Percentiles rank a stretch among this genome's conserved stretches.
phyloP scores from a whole-genome alignment of 2,329 filamentous ascomycete species.

The Xylaria sp. region DNA sequence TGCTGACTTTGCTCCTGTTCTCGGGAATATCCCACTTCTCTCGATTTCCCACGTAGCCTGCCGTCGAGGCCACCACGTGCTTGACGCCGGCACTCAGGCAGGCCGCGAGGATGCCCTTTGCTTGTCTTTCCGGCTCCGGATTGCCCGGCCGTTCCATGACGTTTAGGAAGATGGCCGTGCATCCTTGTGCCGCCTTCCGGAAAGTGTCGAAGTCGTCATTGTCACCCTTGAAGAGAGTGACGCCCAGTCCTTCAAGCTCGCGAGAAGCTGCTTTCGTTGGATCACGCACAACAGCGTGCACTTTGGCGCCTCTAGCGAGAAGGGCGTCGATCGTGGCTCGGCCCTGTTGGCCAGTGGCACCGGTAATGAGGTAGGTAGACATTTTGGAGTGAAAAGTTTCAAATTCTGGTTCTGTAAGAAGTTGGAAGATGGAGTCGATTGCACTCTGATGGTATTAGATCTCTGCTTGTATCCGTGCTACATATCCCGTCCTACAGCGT shows the following conservation, averaged over 20 bases:
- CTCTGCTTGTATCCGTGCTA: not conserved
- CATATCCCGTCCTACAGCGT: not conserved
- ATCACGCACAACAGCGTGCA: slow-evolving; percentile 45
- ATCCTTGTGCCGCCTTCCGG: slow-evolving; percentile 41
- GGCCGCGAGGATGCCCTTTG: slow-evolving; percentile 39
- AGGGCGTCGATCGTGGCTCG: slow-evolving; percentile 40
- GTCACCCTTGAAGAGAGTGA: slow-evolving; percentile 45
- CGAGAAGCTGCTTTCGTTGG: slow-evolving; percentile 34
- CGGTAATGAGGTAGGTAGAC: slow-evolving; percentile 40
- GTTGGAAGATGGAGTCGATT: not conserved
- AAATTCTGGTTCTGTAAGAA: not conserved
- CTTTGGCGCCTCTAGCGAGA: slow-evolving; percentile 40
- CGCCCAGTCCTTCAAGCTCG: slow-evolving; percentile 30
- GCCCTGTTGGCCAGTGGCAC: slow-evolving; percentile 44
- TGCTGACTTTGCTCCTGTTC: not conserved
- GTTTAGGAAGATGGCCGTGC: slow-evolving; percentile 36
- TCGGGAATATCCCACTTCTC: slow-evolving; percentile 9
- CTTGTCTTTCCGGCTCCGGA: slow-evolving; percentile 34
- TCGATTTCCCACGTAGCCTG: not conserved
- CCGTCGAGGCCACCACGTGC: slow-evolving; percentile 30
- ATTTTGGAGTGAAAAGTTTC: not conserved
- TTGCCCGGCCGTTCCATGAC: slow-evolving; percentile 27
- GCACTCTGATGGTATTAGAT: not conserved
- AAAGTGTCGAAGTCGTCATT: slow-evolving; percentile 39
- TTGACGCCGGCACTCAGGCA: slow-evolving; percentile 46